These are phyloP conservation scores for Xerocomus alliaceus DNA, from an alignment of 1,284 basidiomycete species.

Conservation along the genomic window DNA sequence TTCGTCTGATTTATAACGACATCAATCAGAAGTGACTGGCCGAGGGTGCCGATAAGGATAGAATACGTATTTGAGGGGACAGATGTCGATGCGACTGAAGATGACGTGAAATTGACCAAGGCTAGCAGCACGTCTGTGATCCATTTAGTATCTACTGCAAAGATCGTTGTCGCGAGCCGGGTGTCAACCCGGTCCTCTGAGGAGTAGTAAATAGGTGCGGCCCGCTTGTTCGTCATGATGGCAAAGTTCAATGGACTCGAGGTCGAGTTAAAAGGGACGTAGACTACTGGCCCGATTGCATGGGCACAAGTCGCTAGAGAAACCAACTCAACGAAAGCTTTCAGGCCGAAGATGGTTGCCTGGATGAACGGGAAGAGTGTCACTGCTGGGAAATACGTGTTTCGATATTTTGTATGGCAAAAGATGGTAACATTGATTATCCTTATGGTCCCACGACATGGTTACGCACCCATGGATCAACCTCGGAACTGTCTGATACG, in stretches of 20 bases:
- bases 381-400: neutral
- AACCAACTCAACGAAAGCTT: neutral
- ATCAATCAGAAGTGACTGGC: conserved; percentile 5
- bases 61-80: neutral
- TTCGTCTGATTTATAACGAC: neutral
- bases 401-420: neutral
- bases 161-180: conserved; percentile 62
- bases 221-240: conserved; percentile 52
- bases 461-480: conserved; percentile 1
- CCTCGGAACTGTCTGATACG: neutral
- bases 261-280: conserved; percentile 41
- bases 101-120: neutral
- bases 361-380: neutral
- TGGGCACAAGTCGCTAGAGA: neutral
- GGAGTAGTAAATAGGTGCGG: conserved; percentile 58
- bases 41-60: conserved; percentile 8
- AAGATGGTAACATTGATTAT: neutral
- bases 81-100: conserved; percentile 3
- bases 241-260: conserved; percentile 43
- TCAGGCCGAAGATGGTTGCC: neutral
- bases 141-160: conserved; percentile 56
- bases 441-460: neutral
- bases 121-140: conserved; percentile 61
- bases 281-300: conserved; percentile 44
- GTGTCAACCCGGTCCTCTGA: conserved; percentile 67